Conservation (phyloP, 1,139 yeast species). For the Kodamaea arcana region DNA sequence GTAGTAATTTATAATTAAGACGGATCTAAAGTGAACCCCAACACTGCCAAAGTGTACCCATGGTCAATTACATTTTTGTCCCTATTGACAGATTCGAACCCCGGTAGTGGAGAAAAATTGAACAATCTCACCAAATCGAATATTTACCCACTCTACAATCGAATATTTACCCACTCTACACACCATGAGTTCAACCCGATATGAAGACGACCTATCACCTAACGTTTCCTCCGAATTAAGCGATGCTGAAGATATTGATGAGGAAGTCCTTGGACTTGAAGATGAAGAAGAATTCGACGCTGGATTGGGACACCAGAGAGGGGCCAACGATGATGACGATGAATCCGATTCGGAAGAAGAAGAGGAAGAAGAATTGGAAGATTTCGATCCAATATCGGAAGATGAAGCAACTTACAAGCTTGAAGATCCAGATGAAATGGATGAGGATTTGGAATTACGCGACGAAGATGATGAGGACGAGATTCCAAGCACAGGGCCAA, state of each 20-base stretch:
- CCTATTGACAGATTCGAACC: no score
- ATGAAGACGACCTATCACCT: constrained; percentile 3
- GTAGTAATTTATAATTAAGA: no score
- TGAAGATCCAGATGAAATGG: constrained; percentile 40
- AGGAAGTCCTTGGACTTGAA: constrained; percentile 16
- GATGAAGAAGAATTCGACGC: constrained; percentile 22
- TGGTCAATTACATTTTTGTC: no score
- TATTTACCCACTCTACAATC: no score
- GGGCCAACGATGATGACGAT: constrained; percentile 20
- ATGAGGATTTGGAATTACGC: constrained; percentile 34
- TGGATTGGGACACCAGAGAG: constrained; percentile 14
- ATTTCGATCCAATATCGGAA: constrained; percentile 18
- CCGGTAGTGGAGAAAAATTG: no score
- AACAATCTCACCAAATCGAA: no score
- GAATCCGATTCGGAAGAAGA: constrained; percentile 25
- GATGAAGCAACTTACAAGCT: constrained; percentile 34
- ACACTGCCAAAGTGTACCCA: no score
- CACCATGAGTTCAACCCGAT: not conserved
- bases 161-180: no score
- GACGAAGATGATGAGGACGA: constrained; percentile 22
- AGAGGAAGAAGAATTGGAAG: constrained; percentile 4
- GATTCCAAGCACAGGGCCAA: constrained; percentile 5
- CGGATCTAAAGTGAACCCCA: no score
- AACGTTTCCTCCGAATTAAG: constrained; percentile 8
- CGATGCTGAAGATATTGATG: constrained; percentile 17